Conservation (phyloP, 2,329 filamentous ascomycete species). For the Gaeumannomyces tritici region DNA sequence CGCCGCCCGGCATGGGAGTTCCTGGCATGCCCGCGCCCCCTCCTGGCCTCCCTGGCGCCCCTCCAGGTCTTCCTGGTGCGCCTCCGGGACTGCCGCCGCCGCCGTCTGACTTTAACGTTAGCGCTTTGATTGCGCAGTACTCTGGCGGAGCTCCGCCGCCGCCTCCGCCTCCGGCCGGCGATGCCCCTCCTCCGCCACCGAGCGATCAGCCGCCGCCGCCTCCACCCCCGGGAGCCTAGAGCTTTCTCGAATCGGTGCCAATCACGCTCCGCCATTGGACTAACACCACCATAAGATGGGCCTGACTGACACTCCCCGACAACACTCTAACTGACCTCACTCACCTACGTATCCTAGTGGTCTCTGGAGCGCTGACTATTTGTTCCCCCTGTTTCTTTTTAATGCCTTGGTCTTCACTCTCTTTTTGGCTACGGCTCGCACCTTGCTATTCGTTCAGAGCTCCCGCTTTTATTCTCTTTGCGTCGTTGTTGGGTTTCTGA, state of each 20-base stretch:
- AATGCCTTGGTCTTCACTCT: neutral
- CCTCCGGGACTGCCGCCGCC: constrained; percentile 27
- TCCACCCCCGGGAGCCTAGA: constrained; percentile 12
- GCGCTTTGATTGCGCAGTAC: constrained; percentile 57
- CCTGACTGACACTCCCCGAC: neutral
- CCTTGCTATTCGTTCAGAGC: too few species aligned
- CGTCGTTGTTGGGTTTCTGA: neutral
- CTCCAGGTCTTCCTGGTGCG: constrained; percentile 8
- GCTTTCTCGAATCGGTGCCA: neutral
- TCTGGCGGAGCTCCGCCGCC: constrained; percentile 18
- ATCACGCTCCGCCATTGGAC: neutral
- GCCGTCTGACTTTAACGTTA: constrained; percentile 48
- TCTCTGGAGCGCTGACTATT: neutral
- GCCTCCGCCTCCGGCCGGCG: constrained; percentile 13
- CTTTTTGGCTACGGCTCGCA: neutral
- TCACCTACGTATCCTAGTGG: neutral
- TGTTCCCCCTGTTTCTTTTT: neutral
- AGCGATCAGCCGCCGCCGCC: constrained; percentile 25
- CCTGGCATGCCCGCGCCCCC: constrained; percentile 3
- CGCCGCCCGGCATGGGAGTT: constrained; percentile 38
- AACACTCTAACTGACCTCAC: neutral
- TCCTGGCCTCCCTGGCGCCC: neutral
- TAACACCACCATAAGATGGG: neutral
- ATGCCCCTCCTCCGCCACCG: constrained; percentile 24
- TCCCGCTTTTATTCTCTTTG: too few species aligned